Conservation (phyloP, 805 yeast species). For the Yarrowia divulgata region DNA sequence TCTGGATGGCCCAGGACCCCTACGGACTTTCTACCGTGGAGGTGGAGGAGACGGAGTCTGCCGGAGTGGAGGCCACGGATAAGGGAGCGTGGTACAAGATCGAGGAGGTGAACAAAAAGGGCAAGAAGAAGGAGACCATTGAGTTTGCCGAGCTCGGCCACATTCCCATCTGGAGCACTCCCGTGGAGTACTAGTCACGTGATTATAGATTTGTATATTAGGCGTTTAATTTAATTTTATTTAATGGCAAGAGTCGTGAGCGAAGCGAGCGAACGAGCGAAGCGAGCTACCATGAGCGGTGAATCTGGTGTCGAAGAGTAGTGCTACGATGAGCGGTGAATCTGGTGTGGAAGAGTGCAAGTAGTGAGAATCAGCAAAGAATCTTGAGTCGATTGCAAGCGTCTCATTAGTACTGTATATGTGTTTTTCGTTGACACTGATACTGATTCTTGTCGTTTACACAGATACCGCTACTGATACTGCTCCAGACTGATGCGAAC, state of each 20-base stretch:
- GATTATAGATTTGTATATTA: constrained; percentile 35
- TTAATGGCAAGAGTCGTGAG: background rate
- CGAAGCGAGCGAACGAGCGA: no score
- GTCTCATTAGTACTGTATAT: no score
- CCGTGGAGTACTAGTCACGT: constrained; percentile 41
- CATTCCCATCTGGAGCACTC: constrained; percentile 44
- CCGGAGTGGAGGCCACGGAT: constrained; percentile 69
- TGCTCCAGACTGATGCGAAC: no score
- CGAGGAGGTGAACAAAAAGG: constrained; percentile 49
- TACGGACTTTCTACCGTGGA: constrained; percentile 76
- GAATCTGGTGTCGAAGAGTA: no score
- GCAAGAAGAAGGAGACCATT: constrained; percentile 57
- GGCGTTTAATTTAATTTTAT: constrained; percentile 32
- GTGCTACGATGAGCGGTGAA: no score
- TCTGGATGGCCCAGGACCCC: constrained; percentile 93
- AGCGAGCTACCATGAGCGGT: no score
- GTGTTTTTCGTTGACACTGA: no score
- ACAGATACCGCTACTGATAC: no score
- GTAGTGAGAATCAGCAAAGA: no score
- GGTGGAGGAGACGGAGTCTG: constrained; percentile 60
- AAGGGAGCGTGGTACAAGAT: constrained; percentile 65
- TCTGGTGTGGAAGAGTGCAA: no score
- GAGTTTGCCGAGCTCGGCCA: constrained; percentile 48
- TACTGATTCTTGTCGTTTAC: no score
- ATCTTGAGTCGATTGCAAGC: no score